These are phyloP conservation scores for Asterella californica DNA, from an alignment of 225 moss, liverwort and hornwort genomes.

Conservation along the genomic window DNA sequence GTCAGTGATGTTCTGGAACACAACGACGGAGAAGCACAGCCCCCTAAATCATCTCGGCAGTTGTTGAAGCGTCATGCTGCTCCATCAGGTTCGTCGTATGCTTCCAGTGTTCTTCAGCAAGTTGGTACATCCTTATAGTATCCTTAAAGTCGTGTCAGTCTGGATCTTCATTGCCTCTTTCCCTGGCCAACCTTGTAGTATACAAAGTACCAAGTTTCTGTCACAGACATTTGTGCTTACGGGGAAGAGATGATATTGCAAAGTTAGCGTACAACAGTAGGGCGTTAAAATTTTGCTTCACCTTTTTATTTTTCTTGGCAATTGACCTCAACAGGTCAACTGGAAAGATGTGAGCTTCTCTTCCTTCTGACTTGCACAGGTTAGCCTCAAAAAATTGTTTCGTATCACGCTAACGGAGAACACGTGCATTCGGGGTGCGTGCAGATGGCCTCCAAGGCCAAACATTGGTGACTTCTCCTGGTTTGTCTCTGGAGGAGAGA, in stretches of 20 bases:
- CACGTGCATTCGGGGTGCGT: conserved; percentile 9
- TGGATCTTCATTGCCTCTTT: background rate
- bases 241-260: background rate
- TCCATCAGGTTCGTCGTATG: conserved; percentile 49
- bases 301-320: background rate
- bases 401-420: conserved; percentile 5
- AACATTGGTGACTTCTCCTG: conserved; percentile 40
- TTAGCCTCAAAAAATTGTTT: background rate
- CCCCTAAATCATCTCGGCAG: conserved; percentile 57
- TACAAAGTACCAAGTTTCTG: background rate
- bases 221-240: too few relatives aligned
- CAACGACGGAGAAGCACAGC: conserved; percentile 54
- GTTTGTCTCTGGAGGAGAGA: conserved; percentile 73
- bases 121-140: background rate
- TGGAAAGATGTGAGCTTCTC: background rate
- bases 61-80: conserved; percentile 58
- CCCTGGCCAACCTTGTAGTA: background rate
- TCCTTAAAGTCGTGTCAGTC: too few relatives aligned
- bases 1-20: conserved; percentile 77
- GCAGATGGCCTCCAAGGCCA: conserved; percentile 55
- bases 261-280: too few relatives aligned
- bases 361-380: background rate
- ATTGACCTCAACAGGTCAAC: too few relatives aligned
- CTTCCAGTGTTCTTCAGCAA: background rate
- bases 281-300: background rate